These are phyloP conservation scores for Epichloe bromicola DNA, from an alignment of 2,329 filamentous ascomycete species.

Conservation along the genomic window DNA sequence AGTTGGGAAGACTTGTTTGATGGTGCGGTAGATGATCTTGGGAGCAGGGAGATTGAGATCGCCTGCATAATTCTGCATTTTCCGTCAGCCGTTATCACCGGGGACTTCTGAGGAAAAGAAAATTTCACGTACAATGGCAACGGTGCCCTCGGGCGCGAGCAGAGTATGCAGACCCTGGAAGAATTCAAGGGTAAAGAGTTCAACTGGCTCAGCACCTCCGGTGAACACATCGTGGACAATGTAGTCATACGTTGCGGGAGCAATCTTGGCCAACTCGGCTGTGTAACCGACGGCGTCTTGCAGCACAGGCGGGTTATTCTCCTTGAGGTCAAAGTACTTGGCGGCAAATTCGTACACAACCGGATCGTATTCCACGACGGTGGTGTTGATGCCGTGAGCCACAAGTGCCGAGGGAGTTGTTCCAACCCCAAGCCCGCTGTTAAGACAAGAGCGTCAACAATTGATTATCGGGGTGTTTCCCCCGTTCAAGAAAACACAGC, in stretches of 20 bases:
- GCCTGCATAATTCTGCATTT: conserved; percentile 74
- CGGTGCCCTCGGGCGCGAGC: conserved; percentile 64
- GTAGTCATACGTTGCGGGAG: conserved; percentile 59
- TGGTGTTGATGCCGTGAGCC: conserved; percentile 79
- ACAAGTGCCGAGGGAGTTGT: conserved; percentile 76
- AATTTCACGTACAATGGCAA: conserved; percentile 61
- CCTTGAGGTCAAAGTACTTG: conserved; percentile 68
- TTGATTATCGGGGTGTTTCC: background rate
- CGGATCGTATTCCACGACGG: conserved; percentile 89
- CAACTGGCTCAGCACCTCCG: conserved; percentile 79
- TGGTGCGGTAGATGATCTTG: conserved; percentile 68
- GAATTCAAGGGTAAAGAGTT: conserved; percentile 81
- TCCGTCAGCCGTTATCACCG: conserved; percentile 8
- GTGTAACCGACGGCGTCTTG: conserved; percentile 69
- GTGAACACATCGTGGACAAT: conserved; percentile 98
- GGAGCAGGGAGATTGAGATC: conserved; percentile 69
- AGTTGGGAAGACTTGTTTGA: conserved; percentile 68
- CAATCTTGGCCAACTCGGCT: conserved; percentile 27
- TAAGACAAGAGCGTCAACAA: background rate
- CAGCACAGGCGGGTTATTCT: conserved; percentile 68
- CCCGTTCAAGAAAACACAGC: background rate
- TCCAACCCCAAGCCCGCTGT: conserved; percentile 77
- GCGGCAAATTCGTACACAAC: conserved; percentile 72
- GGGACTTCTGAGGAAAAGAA: background rate
- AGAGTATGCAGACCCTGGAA: conserved; percentile 56